A percentile compares a stretch with the other conserved stretches of the same genome.
phyloP scores from a whole-genome alignment of 805 yeast species.

The Blastobotrys mokoenaii region DNA sequence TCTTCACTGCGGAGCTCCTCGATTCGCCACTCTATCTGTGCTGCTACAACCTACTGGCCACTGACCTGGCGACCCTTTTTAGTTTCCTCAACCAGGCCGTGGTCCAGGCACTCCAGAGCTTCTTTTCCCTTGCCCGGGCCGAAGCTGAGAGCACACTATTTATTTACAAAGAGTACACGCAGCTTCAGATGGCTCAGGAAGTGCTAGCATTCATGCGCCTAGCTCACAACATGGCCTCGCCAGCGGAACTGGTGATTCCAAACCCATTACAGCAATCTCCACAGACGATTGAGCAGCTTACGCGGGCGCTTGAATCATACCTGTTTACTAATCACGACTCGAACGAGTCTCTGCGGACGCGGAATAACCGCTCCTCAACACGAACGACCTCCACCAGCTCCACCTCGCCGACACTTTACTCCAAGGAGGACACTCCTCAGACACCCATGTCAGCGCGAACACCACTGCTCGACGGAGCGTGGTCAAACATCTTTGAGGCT shows the following conservation, averaged over 20 bases:
- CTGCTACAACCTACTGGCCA: slow-evolving; percentile 13
- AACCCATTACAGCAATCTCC: slow-evolving; percentile 7
- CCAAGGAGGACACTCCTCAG: not conserved
- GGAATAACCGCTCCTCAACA: too few relatives aligned
- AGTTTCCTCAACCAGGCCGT: slow-evolving; percentile 9
- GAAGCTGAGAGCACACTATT: slow-evolving; percentile 17
- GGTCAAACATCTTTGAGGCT: too few relatives aligned
- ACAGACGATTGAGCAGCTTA: slow-evolving; percentile 6
- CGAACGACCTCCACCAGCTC: too few relatives aligned
- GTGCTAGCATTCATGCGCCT: slow-evolving; percentile 7
- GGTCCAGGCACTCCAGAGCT: slow-evolving; percentile 11
- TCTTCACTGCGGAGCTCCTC: slow-evolving; percentile 11
- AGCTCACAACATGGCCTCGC: slow-evolving; percentile 9
- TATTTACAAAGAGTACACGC: slow-evolving; percentile 16
- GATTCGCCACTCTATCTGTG: slow-evolving; percentile 4
- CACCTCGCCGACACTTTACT: not conserved
- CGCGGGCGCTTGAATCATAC: slow-evolving; percentile 13
- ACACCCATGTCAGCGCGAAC: too few relatives aligned
- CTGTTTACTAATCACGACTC: slow-evolving; percentile 9
- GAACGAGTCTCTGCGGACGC: too few relatives aligned
- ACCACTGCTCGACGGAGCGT: too few relatives aligned
- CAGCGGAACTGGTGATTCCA: slow-evolving; percentile 9
- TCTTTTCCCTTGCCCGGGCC: slow-evolving; percentile 9
- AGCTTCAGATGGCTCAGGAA: slow-evolving; percentile 14
- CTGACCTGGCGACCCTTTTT: slow-evolving; percentile 13